Percentiles rank a stretch among this genome's conserved stretches.
Evolutionary conservation across 2,329 filamentous ascomycete species (phyloP).

Genomic region (Aspergillus vadensis): DNA sequence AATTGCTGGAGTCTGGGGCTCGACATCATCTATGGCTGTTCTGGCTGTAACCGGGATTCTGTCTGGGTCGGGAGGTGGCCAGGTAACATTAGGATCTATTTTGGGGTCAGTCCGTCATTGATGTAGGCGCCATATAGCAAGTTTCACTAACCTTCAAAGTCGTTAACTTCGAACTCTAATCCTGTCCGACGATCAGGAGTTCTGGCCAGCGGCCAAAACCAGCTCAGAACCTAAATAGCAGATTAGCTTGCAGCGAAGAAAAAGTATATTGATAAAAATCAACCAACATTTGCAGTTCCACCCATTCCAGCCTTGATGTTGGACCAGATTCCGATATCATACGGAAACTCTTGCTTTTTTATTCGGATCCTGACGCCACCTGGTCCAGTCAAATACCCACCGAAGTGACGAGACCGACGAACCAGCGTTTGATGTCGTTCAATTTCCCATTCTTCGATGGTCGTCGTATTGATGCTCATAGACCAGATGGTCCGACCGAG

Average conservation of each 20-base stretch:
- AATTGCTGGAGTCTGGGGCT: neutral
- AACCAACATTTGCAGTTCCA: constrained; percentile 48
- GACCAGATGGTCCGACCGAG: constrained; percentile 58
- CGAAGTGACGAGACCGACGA: constrained; percentile 51
- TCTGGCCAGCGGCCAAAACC: constrained; percentile 63
- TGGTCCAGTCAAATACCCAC: constrained; percentile 60
- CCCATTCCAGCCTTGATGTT: constrained; percentile 65
- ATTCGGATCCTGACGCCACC: constrained; percentile 59
- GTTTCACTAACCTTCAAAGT: constrained; percentile 55
- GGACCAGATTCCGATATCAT: constrained; percentile 63
- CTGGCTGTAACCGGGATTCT: constrained; percentile 45
- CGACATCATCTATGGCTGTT: neutral
- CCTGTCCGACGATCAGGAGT: constrained; percentile 53
- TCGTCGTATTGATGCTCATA: constrained; percentile 60
- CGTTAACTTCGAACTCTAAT: constrained; percentile 59
- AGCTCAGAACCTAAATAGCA: constrained; percentile 45
- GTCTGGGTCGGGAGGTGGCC: constrained; percentile 55
- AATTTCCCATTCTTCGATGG: constrained; percentile 66
- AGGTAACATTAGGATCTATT: constrained; percentile 40
- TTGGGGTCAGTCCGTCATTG: neutral
- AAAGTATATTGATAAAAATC: too few relatives aligned
- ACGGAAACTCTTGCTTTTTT: constrained; percentile 64
- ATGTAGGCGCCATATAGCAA: constrained; percentile 2
- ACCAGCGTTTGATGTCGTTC: constrained; percentile 51
- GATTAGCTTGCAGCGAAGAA: too few relatives aligned